A percentile compares a stretch with the other conserved stretches of the same genome.
These are phyloP conservation scores for Venturia oleaginea DNA, from an alignment of 2,329 filamentous ascomycete genomes.

Conservation along the genomic window DNA sequence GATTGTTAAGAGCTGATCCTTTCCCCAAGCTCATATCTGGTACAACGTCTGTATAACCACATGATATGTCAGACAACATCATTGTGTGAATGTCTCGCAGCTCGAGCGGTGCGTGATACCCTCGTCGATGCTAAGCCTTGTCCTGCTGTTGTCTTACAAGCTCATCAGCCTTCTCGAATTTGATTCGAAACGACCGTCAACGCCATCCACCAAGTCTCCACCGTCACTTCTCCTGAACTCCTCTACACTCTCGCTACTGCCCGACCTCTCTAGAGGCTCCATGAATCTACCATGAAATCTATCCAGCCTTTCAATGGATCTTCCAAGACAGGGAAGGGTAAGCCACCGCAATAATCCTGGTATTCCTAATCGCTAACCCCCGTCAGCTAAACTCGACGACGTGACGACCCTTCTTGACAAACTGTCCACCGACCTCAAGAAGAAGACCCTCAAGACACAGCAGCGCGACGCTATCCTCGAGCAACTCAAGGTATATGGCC, in stretches of 20 bases:
- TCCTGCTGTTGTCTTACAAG: background rate
- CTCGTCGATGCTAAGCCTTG: conserved; percentile 2
- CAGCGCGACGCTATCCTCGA: conserved; percentile 49
- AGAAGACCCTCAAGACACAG: conserved; percentile 48
- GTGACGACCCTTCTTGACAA: conserved; percentile 56
- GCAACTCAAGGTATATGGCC: conserved; percentile 69
- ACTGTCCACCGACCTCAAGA: conserved; percentile 53
- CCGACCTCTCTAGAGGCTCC: background rate
- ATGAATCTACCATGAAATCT: background rate
- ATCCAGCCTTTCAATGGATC: background rate
- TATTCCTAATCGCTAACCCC: background rate
- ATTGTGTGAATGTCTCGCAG: background rate
- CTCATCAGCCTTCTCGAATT: conserved; percentile 6
- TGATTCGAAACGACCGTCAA: background rate
- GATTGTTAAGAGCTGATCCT: background rate
- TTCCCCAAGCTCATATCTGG: background rate
- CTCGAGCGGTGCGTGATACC: background rate
- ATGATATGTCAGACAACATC: background rate
- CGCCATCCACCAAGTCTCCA: background rate
- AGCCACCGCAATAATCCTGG: background rate
- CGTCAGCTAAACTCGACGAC: conserved; percentile 55
- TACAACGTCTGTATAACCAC: background rate
- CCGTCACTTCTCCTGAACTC: background rate
- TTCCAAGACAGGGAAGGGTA: background rate
- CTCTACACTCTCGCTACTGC: background rate